phyloP scores from a whole-genome alignment of 2,329 filamentous ascomycete species.

The Pestalotiopsis sp. region DNA sequence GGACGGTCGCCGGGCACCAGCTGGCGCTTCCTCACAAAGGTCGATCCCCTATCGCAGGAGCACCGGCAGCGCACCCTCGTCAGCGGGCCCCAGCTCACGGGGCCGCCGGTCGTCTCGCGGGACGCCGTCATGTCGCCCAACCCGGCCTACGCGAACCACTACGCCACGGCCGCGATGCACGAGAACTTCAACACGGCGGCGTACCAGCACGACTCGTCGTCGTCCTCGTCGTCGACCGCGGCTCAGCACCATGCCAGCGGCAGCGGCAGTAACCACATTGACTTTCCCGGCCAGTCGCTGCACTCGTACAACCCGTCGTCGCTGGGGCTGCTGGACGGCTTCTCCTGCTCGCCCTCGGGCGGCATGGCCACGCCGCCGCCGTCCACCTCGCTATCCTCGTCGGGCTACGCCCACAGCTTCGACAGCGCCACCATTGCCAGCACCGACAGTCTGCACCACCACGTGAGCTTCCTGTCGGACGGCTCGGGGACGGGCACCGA shows the following conservation, averaged over 20 bases:
- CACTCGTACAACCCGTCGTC: constrained; percentile 19
- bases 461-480: constrained; percentile 41
- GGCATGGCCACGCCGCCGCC: constrained; percentile 61
- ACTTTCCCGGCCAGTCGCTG: constrained; percentile 23
- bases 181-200: constrained; percentile 55
- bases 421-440: constrained; percentile 31
- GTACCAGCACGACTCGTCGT: constrained; percentile 41
- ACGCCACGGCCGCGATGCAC: constrained; percentile 54
- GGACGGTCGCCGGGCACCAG: constrained; percentile 57
- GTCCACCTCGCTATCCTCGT: constrained; percentile 48
- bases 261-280: constrained; percentile 9
- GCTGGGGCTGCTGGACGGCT: constrained; percentile 50
- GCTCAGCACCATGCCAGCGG: not conserved
- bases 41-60: constrained; percentile 61
- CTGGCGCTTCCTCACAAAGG: constrained; percentile 65
- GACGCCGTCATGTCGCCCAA: constrained; percentile 58
- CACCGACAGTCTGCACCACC: constrained; percentile 29
- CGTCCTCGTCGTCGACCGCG: not conserved
- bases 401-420: constrained; percentile 47
- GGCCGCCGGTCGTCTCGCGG: constrained; percentile 29
- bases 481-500: constrained; percentile 24
- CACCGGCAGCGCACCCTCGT: constrained; percentile 53
- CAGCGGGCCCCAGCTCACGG: constrained; percentile 30
- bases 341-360: constrained; percentile 35
- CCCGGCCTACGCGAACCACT: constrained; percentile 52